These are phyloP conservation scores for Claviceps paspali DNA, from an alignment of 2,329 filamentous ascomycete genomes.

Conservation along the genomic window DNA sequence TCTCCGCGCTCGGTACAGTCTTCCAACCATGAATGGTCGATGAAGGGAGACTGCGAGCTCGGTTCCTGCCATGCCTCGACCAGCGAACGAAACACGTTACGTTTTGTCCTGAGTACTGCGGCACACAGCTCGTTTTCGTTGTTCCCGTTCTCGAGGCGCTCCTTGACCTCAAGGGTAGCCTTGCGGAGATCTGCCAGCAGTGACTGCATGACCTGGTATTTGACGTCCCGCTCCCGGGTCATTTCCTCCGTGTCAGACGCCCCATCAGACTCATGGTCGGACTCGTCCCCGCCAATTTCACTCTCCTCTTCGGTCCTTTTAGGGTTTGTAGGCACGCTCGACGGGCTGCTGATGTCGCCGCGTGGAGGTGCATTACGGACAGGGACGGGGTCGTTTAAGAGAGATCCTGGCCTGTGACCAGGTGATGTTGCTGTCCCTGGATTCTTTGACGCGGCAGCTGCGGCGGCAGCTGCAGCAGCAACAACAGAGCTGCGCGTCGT, in stretches of 20 bases:
- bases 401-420: not conserved
- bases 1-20: not conserved
- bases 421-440: not conserved
- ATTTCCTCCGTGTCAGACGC: too few species aligned
- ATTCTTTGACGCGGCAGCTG: not conserved
- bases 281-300: constrained; percentile 2
- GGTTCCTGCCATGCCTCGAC: not conserved
- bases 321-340: not conserved
- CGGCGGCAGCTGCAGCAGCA: too few species aligned
- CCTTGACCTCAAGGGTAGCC: constrained; percentile 4
- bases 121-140: not conserved
- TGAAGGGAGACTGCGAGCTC: constrained; percentile 9
- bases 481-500: not conserved
- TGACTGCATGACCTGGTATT: not conserved
- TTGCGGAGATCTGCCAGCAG: constrained; percentile 2
- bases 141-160: constrained; percentile 1
- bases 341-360: not conserved
- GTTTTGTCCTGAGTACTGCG: not conserved
- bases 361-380: constrained; percentile 2
- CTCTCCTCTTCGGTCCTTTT: not conserved
- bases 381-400: not conserved
- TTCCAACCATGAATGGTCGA: constrained; percentile 13
- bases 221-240: not conserved
- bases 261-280: not conserved
- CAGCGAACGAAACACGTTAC: not conserved